A percentile compares a stretch with the other conserved stretches of the same genome.
phyloP scores from a whole-genome alignment of 2,329 filamentous ascomycete species.

The Calcarisporium arbuscula region DNA sequence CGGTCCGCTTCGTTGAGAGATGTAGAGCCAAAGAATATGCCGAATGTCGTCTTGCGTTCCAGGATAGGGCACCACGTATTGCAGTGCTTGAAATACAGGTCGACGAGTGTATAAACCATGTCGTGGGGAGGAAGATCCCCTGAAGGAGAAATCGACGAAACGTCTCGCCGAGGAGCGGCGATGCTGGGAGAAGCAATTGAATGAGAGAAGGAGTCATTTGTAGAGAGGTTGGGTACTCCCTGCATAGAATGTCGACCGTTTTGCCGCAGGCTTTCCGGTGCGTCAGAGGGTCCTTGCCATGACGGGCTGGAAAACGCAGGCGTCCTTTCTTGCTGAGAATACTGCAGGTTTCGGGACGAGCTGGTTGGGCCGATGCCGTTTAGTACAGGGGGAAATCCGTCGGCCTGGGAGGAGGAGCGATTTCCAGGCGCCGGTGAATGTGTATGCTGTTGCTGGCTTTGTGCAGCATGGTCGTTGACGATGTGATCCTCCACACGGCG shows the following conservation, averaged over 20 bases:
- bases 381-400: conserved; percentile 16
- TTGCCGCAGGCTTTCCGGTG: conserved; percentile 19
- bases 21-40: conserved; percentile 33
- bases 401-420: conserved; percentile 26
- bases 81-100: conserved; percentile 58
- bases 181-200: conserved; percentile 6
- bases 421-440: conserved; percentile 28
- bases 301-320: conserved; percentile 28
- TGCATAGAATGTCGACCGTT: conserved; percentile 2
- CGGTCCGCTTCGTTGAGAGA: conserved; percentile 32
- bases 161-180: conserved; percentile 11
- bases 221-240: background rate
- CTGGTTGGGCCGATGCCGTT: conserved; percentile 15
- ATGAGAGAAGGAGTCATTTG: conserved; percentile 3
- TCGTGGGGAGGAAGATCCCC: conserved; percentile 53
- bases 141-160: conserved; percentile 28
- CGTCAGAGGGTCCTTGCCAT: conserved; percentile 18
- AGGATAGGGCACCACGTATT: conserved; percentile 51
- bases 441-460: conserved; percentile 10
- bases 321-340: conserved; percentile 29
- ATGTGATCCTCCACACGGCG: conserved; percentile 37
- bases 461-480: conserved; percentile 23
- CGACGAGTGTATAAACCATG: conserved; percentile 51
- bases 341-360: conserved; percentile 13
- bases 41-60: conserved; percentile 35